Conservation (phyloP, 202 grass and related monocot species). For the Schoenoplectus tabernaemontani region DNA sequence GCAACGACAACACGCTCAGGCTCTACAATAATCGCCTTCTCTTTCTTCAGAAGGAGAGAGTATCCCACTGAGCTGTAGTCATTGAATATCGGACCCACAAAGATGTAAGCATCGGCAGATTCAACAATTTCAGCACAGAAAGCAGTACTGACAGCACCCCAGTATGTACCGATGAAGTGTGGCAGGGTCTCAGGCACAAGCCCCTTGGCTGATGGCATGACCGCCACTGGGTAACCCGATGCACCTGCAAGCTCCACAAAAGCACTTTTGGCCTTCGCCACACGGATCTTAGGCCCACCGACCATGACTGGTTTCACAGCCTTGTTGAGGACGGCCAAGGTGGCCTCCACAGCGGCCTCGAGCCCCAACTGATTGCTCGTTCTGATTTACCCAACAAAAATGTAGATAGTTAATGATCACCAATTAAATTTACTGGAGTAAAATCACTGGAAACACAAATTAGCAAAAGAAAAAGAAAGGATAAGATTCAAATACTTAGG, state of each 20-base stretch:
- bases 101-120: conserved; percentile 67
- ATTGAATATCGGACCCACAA: conserved; percentile 67
- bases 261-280: conserved; percentile 50
- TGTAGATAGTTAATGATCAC: background rate
- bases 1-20: conserved; percentile 52
- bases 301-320: conserved; percentile 68
- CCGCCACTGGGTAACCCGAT: conserved; percentile 50
- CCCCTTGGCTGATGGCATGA: conserved; percentile 74
- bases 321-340: conserved; percentile 49
- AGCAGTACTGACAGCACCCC: conserved; percentile 60
- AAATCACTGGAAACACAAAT: background rate
- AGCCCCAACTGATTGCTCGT: conserved; percentile 58
- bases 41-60: conserved; percentile 73
- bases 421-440: background rate
- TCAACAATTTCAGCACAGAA: conserved; percentile 74
- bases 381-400: conserved; percentile 18
- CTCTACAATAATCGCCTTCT: conserved; percentile 64
- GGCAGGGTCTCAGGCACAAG: conserved; percentile 61
- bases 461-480: background rate
- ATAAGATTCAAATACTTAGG: conserved; percentile 33
- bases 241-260: conserved; percentile 47
- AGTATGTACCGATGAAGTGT: conserved; percentile 68
- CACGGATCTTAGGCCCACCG: conserved; percentile 52
- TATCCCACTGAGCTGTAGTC: conserved; percentile 83
- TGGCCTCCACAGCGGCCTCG: conserved; percentile 56